Conservation (phyloP, 352 stramenopile species). For the Pythium rhizo-oryzae region DNA sequence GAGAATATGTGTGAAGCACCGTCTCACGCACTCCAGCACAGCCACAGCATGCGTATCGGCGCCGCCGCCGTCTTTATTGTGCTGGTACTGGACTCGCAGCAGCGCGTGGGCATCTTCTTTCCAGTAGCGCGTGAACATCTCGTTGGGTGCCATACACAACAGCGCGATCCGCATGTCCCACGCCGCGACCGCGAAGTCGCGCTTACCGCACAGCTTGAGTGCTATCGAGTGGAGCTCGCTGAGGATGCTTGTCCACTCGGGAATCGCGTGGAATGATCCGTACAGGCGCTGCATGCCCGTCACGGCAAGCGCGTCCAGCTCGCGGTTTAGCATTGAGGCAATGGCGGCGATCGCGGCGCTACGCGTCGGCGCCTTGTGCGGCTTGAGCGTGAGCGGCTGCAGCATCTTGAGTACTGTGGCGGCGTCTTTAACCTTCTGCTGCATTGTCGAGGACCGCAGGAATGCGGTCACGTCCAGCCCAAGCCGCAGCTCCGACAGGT, state of each 20-base stretch:
- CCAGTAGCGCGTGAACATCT: conserved; percentile 78
- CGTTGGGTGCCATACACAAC: conserved; percentile 49
- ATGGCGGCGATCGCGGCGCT: conserved; percentile 44
- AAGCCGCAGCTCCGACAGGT: conserved; percentile 44
- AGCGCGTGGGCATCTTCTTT: conserved; percentile 62
- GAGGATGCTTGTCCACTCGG: conserved; percentile 65
- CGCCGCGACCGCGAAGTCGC: conserved; percentile 38
- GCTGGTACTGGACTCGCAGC: conserved; percentile 59
- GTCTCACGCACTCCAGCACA: conserved; percentile 33
- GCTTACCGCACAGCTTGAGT: conserved; percentile 52
- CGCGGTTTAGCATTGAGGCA: conserved; percentile 40
- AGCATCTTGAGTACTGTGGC: conserved; percentile 47
- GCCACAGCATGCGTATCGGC: conserved; percentile 19
- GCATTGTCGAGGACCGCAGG: conserved; percentile 11
- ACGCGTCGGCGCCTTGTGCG: conserved; percentile 47
- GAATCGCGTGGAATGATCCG: conserved; percentile 28
- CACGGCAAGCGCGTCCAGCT: conserved; percentile 38
- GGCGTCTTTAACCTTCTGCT: conserved; percentile 41
- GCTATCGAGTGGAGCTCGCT: conserved; percentile 60
- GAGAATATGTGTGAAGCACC: conserved; percentile 44
- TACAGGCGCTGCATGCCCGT: conserved; percentile 28
- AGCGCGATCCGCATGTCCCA: conserved; percentile 60
- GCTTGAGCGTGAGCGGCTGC: conserved; percentile 55
- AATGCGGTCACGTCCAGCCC: conserved; percentile 31
- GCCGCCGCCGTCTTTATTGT: conserved; percentile 58